These are phyloP conservation scores for Geotrichum armillariae DNA, from an alignment of 1,139 yeast genomes.

Conservation along the genomic window DNA sequence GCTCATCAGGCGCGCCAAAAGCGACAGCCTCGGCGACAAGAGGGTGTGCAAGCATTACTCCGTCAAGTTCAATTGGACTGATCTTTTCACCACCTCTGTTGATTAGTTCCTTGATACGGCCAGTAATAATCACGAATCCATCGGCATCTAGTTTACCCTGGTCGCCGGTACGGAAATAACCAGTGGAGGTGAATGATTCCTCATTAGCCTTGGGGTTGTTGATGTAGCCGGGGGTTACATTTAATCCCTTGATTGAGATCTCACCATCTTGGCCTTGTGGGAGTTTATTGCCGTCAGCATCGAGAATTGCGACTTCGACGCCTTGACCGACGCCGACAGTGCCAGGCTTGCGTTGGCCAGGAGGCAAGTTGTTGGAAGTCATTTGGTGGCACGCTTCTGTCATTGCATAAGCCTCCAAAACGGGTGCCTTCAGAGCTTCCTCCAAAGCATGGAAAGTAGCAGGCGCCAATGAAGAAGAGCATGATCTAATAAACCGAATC, in stretches of 20 bases:
- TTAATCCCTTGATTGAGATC: constrained; percentile 61
- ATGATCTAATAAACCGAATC: constrained; percentile 64
- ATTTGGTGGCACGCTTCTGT: constrained; percentile 73
- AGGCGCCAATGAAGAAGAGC: constrained; percentile 68
- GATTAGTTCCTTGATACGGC: constrained; percentile 65
- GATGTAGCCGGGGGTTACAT: constrained; percentile 69
- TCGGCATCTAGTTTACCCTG: constrained; percentile 63
- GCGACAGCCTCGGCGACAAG: constrained; percentile 65
- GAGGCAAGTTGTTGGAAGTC: constrained; percentile 67
- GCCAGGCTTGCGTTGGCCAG: constrained; percentile 62
- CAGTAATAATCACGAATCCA: constrained; percentile 58
- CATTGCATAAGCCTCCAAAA: constrained; percentile 75
- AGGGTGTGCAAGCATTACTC: constrained; percentile 55
- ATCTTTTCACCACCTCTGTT: constrained; percentile 72
- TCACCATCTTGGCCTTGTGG: constrained; percentile 59
- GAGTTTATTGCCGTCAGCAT: constrained; percentile 47
- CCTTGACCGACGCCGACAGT: constrained; percentile 74
- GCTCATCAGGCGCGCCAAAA: constrained; percentile 61
- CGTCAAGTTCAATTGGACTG: constrained; percentile 65
- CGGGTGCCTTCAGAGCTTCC: constrained; percentile 58
- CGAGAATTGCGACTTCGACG: constrained; percentile 57
- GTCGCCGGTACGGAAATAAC: constrained; percentile 72
- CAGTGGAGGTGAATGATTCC: constrained; percentile 57
- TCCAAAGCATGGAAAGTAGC: constrained; percentile 58
- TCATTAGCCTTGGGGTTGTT: constrained; percentile 66